Base-by-base conservation (phyloP, 1,284 basidiomycete genomes). In the Cutaneotrichosporon dermatis region DNA sequence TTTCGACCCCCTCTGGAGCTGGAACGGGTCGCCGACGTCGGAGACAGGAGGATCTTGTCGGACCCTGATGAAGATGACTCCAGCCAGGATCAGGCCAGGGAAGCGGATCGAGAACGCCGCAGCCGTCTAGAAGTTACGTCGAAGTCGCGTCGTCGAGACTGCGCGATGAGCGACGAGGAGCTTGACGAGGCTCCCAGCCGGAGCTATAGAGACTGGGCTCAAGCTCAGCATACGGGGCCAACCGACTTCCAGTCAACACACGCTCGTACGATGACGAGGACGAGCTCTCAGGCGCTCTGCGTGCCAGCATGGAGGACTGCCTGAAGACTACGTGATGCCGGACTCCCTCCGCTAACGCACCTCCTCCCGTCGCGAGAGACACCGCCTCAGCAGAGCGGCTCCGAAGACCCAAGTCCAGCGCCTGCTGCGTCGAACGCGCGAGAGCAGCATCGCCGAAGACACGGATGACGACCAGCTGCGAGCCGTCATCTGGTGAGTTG, bases 201-300 rank as follows among this genome's bases (percentile, higher is more conserved):
- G 10, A 49, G 46, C 46, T 15, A 57, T 16, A 56, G 42, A 7
- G 55, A 52, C 44, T n/a, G 13, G 51, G 13, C 16, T 44, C 35
- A 6, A 33, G 13, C 46, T 25, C 25, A 25, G 46, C 46, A 6
- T 65, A 69, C 50, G 53, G 53, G 34, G 71, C 71, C 72, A 8
- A 70, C 66, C 25, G 72, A 76, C 60, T 75, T 77, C 55, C 54
- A 68, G 34, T 66, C 46, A 62, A 76, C 16, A 66, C 69, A 25
- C 63, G 80, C 51, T 68, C 70, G 48, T 89, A 92, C 66, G 90
- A 92, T 66, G 89, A 93, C 65, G 91, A 93, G 65, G 91, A 95
- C 67, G 85, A 83, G 88, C 90, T 69, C 79, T 94, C 88, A 93
- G 75, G 89, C 25, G 92, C 92, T 11, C 78, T 95, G 55, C 86